phyloP scores from a whole-genome alignment of 2,329 filamentous ascomycete genomes.

The Penicillium thymicola region DNA sequence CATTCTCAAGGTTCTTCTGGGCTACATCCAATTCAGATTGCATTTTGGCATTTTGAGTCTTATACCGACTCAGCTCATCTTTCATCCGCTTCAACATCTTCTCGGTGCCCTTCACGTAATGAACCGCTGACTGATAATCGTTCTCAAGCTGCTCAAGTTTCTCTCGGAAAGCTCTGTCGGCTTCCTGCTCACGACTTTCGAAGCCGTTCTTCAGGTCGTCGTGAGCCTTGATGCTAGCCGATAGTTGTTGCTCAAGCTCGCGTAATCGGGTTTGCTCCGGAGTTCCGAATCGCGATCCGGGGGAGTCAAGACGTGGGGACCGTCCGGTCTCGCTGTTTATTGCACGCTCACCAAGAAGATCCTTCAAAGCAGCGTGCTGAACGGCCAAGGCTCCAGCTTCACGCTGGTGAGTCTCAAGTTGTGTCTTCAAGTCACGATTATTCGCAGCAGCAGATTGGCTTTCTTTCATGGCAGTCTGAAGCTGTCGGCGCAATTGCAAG shows the following conservation, averaged over 20 bases:
- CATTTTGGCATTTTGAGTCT: constrained; percentile 76
- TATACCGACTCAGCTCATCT: constrained; percentile 90
- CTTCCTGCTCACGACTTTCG: constrained; percentile 76
- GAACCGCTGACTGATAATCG: constrained; percentile 95
- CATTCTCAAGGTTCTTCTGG: constrained; percentile 51
- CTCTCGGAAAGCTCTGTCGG: constrained; percentile 85
- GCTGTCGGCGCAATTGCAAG: constrained; percentile 80
- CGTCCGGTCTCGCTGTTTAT: constrained; percentile 70
- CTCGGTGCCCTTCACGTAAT: constrained; percentile 97
- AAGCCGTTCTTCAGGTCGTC: constrained; percentile 79
- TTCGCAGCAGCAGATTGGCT: constrained; percentile 75
- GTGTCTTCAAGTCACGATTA: constrained; percentile 77
- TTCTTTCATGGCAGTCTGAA: constrained; percentile 80
- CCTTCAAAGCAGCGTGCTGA: constrained; percentile 89
- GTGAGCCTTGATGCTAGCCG: constrained; percentile 71
- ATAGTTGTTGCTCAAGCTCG: constrained; percentile 85
- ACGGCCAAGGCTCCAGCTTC: constrained; percentile 92
- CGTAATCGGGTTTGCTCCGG: constrained; percentile 76
- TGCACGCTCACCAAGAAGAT: constrained; percentile 84
- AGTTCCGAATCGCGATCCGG: constrained; percentile 69
- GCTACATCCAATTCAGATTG: constrained; percentile 74
- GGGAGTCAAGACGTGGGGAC: constrained; percentile 68
- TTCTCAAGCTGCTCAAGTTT: constrained; percentile 92
- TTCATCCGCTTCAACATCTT: constrained; percentile 99
- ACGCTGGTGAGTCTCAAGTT: constrained; percentile 79